These are phyloP conservation scores for Kwoniella dendrophila DNA, from an alignment of 768 basidiomycete species.

Conservation along the genomic window DNA sequence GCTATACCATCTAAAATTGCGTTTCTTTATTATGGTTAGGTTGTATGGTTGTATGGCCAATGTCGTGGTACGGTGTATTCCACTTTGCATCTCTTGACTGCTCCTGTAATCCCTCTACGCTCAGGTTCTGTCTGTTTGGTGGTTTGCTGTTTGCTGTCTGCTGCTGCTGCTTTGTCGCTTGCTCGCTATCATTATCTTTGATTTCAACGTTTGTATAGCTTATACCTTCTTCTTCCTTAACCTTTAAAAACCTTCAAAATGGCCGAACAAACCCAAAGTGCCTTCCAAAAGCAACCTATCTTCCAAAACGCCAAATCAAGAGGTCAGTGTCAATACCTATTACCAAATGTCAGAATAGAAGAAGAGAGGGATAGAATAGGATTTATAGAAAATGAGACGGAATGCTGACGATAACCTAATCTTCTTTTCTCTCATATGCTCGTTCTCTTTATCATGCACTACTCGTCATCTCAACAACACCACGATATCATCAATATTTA, in stretches of 20 bases:
- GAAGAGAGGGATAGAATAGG: not conserved
- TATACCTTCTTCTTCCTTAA: not conserved
- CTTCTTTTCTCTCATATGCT: constrained; percentile 3
- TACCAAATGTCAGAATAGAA: not conserved
- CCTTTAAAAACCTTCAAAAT: constrained; percentile 46
- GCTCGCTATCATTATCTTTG: not conserved
- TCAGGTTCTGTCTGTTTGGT: too few species aligned
- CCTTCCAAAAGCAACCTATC: constrained; percentile 95
- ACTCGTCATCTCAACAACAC: not conserved
- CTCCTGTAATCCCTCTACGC: too few species aligned
- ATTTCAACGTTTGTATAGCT: not conserved
- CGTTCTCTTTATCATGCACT: not conserved
- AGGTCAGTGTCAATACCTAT: constrained; percentile 63
- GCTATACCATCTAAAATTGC: too few species aligned
- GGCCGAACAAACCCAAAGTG: constrained; percentile 83
- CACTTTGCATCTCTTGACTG: not conserved
- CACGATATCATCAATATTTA: too few species aligned
- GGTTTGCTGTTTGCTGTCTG: too few species aligned
- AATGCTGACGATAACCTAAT: constrained; percentile 18
- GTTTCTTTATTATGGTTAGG: not conserved
- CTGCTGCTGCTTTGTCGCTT: not conserved
- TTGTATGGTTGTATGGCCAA: too few species aligned
- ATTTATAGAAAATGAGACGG: not conserved
- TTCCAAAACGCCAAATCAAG: constrained; percentile 96
- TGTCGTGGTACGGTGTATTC: too few species aligned